Percentiles rank a stretch among this genome's conserved stretches.
phyloP scores from a whole-genome alignment of 2,329 filamentous ascomycete genomes.

The Beauveria pseudobassiana region DNA sequence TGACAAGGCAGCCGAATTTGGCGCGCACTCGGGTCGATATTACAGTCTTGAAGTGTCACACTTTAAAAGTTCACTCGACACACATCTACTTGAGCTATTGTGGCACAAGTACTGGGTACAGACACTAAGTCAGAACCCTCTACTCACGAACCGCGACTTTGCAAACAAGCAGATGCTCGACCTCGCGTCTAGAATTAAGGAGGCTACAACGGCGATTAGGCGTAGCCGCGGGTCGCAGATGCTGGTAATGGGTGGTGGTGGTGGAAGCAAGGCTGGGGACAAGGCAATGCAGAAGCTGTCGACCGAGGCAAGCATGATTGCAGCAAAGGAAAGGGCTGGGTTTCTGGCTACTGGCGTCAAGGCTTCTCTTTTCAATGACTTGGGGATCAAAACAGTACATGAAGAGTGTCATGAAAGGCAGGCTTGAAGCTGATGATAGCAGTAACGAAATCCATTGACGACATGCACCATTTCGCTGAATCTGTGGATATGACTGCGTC shows the following conservation, averaged over 20 bases:
- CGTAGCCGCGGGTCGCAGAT: constrained; percentile 21
- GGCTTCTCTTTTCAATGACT: constrained; percentile 50
- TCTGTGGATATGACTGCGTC: background rate
- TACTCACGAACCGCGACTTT: constrained; percentile 89
- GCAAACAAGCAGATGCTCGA: constrained; percentile 88
- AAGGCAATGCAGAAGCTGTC: constrained; percentile 51
- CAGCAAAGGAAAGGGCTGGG: constrained; percentile 54
- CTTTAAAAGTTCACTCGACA: constrained; percentile 89
- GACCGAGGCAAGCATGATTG: constrained; percentile 54
- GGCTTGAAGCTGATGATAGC: background rate
- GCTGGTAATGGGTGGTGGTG: constrained; percentile 22
- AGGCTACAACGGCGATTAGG: constrained; percentile 40
- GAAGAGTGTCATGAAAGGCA: background rate
- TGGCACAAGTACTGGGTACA: constrained; percentile 99
- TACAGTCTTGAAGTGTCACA: constrained; percentile 87
- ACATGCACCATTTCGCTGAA: background rate
- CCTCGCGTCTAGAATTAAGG: constrained; percentile 71
- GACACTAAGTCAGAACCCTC: constrained; percentile 82
- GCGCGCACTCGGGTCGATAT: constrained; percentile 83
- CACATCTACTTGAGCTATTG: constrained; percentile 74
- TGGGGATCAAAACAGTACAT: constrained; percentile 18
- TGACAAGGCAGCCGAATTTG: constrained; percentile 93
- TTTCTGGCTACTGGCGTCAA: constrained; percentile 57
- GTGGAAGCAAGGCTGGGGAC: constrained; percentile 38
- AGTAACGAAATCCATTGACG: background rate